phyloP scores from a whole-genome alignment of 495 filamentous ascomycete species.

The Annulohypoxylon stygium region DNA sequence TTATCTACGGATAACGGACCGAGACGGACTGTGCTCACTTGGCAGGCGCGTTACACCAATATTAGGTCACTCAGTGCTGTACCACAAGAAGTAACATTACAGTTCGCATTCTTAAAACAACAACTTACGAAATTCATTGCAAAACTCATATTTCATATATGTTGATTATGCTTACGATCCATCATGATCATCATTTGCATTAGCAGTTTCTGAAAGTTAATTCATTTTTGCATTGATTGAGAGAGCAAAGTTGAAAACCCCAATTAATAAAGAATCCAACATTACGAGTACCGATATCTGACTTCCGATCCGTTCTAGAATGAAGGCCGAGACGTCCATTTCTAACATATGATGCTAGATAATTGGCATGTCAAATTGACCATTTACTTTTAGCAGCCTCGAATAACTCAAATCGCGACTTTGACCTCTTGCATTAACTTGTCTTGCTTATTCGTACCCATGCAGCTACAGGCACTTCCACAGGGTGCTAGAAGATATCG shows the following conservation, averaged over 20 bases:
- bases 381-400: no score
- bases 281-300: neutral
- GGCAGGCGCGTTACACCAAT: neutral
- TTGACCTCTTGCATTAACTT: neutral
- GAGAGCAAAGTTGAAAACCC: neutral
- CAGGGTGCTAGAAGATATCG: no score
- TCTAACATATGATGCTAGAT: neutral
- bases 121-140: neutral
- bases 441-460: neutral
- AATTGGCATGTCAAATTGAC: neutral
- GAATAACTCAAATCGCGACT: neutral
- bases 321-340: neutral
- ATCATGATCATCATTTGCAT: neutral
- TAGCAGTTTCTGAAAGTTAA: neutral
- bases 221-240: neutral
- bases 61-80: neutral
- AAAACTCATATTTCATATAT: neutral
- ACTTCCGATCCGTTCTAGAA: neutral
- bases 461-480: neutral
- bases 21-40: constrained; percentile 8
- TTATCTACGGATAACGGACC: neutral
- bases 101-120: neutral
- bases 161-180: neutral
- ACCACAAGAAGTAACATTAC: neutral
- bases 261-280: neutral